Evolutionary conservation across 108 stramenopile genomes (phyloP), one percentile per base, ranked within the genome.

Genomic region (Cyclotella sp.): DNA sequence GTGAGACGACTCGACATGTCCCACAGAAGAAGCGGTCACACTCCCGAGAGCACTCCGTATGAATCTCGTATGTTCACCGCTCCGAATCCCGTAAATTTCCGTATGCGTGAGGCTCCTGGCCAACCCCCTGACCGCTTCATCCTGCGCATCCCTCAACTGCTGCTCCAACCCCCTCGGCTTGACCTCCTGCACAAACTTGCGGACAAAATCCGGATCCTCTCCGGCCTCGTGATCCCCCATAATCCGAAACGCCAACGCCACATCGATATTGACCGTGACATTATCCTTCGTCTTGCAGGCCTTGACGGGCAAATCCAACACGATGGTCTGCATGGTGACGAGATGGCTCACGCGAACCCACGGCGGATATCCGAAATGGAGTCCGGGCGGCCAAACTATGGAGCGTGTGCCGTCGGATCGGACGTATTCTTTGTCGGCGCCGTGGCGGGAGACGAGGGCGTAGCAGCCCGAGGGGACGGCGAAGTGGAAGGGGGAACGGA

Each of bases 221-320:
- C 64, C 58, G 39, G 47, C 40, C 39, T 70, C 69, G 8, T n/a
- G 24, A 70, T 87, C 78, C 16, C 86, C 86, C 84, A 87, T 87
- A 21, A 87, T 87, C 12, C 86, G 76, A 22, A 87, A 85, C 7
- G 82, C 66, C 15, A 85, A 34, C 16, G 84, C 81, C 6, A 75
- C 74, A 46, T 84, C 81, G 43, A 87, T 79, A 75, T 81, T 65
- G 15, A 87, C 84, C 0, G 84, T 75, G 42, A 87, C 84, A 41
- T 85, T 79, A 42, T 87, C 86, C n/a, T 45, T 61, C 12, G 86
- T 85, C 46, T 78, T 77, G 66, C 86, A 87, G 0, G 75, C 81
- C 74, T 87, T 85, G 24, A 85, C 84, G 3, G 86, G 86, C 47
- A 85, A 68, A 57, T 87, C 81, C n/a, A 87, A 53, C 15, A 87